phyloP scores from a whole-genome alignment of 306 rosid species.

The Potentilla sterilis region DNA sequence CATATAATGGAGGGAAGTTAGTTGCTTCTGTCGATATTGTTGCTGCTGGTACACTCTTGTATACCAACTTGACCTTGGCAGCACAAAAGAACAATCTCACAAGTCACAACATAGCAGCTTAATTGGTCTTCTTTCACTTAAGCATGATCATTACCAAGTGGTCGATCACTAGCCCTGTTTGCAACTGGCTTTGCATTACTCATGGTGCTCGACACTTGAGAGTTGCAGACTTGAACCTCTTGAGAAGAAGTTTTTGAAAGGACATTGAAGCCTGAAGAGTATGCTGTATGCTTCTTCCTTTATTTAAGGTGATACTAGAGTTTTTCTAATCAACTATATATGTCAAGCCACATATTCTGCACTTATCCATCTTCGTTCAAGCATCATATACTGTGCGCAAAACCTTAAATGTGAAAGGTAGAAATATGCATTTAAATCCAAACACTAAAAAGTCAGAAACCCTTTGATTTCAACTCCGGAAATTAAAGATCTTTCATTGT shows the following conservation, averaged over 20 bases:
- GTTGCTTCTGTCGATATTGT: background rate
- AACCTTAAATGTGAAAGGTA: too few species aligned
- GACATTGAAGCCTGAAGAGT: too few species aligned
- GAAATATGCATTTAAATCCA: too few species aligned
- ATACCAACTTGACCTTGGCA: background rate
- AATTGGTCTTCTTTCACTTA: slow-evolving; percentile 13
- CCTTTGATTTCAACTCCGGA: too few species aligned
- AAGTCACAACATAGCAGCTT: background rate
- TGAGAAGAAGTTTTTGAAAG: background rate
- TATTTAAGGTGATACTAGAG: too few species aligned
- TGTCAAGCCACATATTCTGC: too few species aligned
- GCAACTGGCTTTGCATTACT: slow-evolving; percentile 21
- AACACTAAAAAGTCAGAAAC: too few species aligned
- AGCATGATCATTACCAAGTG: slow-evolving; percentile 7
- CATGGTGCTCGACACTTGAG: background rate
- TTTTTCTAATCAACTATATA: too few species aligned
- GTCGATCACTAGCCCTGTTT: slow-evolving; percentile 14
- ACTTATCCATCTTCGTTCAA: too few species aligned
- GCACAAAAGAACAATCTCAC: background rate
- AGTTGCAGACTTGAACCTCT: slow-evolving; percentile 17
- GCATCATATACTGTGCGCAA: too few species aligned
- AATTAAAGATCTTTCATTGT: too few species aligned
- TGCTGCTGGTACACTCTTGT: background rate
- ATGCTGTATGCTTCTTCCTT: background rate
- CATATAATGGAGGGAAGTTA: background rate